A percentile compares a stretch with the other conserved stretches of the same genome.
Conservation (phyloP, 768 basidiomycete species). For the Polyporus arcularius region DNA sequence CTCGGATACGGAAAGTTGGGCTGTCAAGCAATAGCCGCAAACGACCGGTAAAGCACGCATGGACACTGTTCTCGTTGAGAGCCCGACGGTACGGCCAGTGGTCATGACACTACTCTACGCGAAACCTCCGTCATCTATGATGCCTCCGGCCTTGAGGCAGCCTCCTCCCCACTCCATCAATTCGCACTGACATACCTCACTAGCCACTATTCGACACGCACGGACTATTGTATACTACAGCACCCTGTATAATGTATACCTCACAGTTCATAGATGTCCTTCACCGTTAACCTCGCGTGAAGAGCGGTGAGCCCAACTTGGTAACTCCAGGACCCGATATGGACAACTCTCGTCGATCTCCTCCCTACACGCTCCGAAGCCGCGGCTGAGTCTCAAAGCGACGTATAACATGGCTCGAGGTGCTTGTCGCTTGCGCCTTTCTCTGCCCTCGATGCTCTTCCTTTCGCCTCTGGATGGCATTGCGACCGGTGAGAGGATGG, state of each 20-base stretch:
- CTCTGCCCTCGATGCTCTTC: not conserved
- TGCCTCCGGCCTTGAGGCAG: not conserved
- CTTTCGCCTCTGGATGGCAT: too few species aligned
- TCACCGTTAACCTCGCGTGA: not conserved
- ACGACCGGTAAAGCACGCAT: constrained; percentile 13
- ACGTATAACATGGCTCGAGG: too few species aligned
- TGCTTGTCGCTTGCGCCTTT: not conserved
- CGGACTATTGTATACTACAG: constrained; percentile 13
- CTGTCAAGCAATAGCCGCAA: constrained; percentile 24
- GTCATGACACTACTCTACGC: constrained; percentile 2
- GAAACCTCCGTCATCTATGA: not conserved
- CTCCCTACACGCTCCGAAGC: not conserved
- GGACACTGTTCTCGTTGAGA: constrained; percentile 25
- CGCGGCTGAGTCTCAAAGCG: not conserved
- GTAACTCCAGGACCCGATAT: not conserved
- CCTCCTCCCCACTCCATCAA: not conserved
- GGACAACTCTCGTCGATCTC: too few species aligned
- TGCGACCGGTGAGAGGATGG: too few species aligned
- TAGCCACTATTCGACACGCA: not conserved
- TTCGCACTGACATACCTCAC: constrained; percentile 3
- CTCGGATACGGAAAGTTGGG: constrained; percentile 31
- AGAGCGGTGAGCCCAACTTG: not conserved
- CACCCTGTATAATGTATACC: constrained; percentile 18
- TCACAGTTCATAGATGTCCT: not conserved
- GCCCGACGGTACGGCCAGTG: constrained; percentile 10